Conservation (phyloP, 768 basidiomycete species). For the Lactarius vividus region DNA sequence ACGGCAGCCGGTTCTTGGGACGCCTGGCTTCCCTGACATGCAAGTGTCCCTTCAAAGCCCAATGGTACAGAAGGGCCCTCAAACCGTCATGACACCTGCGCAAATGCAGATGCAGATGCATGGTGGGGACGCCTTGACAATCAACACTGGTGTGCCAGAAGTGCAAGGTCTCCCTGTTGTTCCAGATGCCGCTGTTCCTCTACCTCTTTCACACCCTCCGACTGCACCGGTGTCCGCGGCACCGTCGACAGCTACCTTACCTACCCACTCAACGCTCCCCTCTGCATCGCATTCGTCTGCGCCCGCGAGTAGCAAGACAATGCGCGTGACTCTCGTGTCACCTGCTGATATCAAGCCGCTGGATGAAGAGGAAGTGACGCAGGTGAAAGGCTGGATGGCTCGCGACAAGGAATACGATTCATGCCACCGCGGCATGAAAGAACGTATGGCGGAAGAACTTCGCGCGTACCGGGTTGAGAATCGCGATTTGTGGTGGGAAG, state of each 20-base stretch:
- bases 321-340: constrained; percentile 61
- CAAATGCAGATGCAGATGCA: constrained; percentile 24
- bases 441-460: constrained; percentile 51
- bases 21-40: constrained; percentile 29
- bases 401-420: constrained; percentile 58
- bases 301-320: constrained; percentile 53
- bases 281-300: constrained; percentile 43
- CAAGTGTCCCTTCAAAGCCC: constrained; percentile 25
- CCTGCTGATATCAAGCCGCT: constrained; percentile 52
- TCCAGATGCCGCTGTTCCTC: constrained; percentile 18
- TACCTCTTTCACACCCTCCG: constrained; percentile 11
- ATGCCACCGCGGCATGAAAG: constrained; percentile 47
- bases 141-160: constrained; percentile 22
- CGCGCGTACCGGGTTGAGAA: constrained; percentile 43
- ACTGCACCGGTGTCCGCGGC: constrained; percentile 29
- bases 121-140: constrained; percentile 10
- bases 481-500: constrained; percentile 62
- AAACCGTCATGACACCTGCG: constrained; percentile 16
- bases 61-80: constrained; percentile 15
- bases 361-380: constrained; percentile 45
- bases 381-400: constrained; percentile 62
- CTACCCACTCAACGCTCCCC: constrained; percentile 41
- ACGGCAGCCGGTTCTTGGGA: constrained; percentile 27
- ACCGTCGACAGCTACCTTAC: constrained; percentile 29
- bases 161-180: constrained; percentile 21